Base-by-base conservation (phyloP, 306 rosid species). In the Rosa persica region DNA sequence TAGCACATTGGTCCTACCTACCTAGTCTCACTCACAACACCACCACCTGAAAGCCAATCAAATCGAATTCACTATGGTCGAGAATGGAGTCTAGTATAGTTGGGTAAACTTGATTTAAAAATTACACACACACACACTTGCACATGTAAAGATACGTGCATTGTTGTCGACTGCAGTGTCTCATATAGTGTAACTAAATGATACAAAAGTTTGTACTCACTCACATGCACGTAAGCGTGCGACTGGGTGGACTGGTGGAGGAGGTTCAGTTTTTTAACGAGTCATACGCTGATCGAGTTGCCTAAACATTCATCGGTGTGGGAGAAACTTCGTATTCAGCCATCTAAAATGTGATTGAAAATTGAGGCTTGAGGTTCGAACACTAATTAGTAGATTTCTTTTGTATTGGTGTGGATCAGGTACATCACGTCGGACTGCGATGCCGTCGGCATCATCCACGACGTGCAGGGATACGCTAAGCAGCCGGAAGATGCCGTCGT, bases 381-480 rank as follows among this genome's bases (percentile, higher is more conserved):
- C 1, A 11, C 5, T 15, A 16, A 34, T 16, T 0, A 30, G 22
- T 25, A 9, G 30, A 27, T 27, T 64, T 2, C 2, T 30, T 34
- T 36, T 36, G 22, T 17, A 17, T 1, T 22, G 55, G 22, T 9
- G 42, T 49, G 19, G 16, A 78, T 71, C 82, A 94, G 98, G 88
- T 95, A 95, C 77, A 85, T 95, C 34, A 78, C 89, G 19, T 93
- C 99, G 20, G 99, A 95, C 80, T 95, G 99, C 30, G 97, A 90
- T 34, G 99, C 99, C 2, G 97, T 95, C 17, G 72, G 81, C 5
- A 79, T 93, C 69, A 89, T 93, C 51, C 70, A 83, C 51, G 93
- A 87, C 6, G 15, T 76, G 12, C 92, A 91, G 61, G 76, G 81
- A 17, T 93, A 81, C 73, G 87, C 93, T 5, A 95, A 93, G 70